Evolutionary conservation across 768 basidiomycete genomes (phyloP), one percentile per base, ranked within the genome.

Genomic region (Grammothele lineata): DNA sequence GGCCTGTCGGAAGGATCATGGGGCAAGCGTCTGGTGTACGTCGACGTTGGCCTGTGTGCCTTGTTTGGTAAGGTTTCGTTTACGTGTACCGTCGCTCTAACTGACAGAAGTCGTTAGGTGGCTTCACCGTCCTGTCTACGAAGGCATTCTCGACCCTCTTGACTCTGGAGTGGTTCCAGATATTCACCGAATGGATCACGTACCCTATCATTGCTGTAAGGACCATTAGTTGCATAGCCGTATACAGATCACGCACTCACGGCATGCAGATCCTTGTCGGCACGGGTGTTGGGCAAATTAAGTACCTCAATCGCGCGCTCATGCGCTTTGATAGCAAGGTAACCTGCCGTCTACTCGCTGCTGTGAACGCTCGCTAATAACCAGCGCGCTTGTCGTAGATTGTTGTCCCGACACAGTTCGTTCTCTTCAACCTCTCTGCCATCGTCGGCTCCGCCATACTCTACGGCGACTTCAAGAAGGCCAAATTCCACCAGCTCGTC

Each of bases 301-400:
- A 77, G 55, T 92, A 91, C 60, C 74, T 90, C 42, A 91, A 91
- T 57, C 73, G 90, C 47, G 93, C 94, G 6, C 65, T 97, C 37
- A 94, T 91, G 83, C 79, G 83, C 18, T 98, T 97, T 63, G 92
- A 96, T 61, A 84, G 88, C 65, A 95, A 96, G 70, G 87, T 88
- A 56, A 21, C 15, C 18, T 36, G 35, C 35, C 15, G 6, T 19
- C 8, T 32, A n/a, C n/a, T n/a, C n/a, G n/a, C n/a, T n/a, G n/a
- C n/a, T n/a, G n/a, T n/a, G n/a, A n/a, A n/a, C n/a, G n/a, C n/a
- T n/a, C 8, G 30, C 30, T 32, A 15, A 32, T 32, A 15, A 32
- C 24, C 5, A 23, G 24, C 22, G 11, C 2, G 10, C 19, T 39
- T 45, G 0, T 33, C 22, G 39, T 47, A 91, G 88, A 76, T 85